A percentile compares a stretch with the other conserved stretches of the same genome.
Conservation (phyloP, 495 filamentous ascomycete genomes). For the Xylaria curta region DNA sequence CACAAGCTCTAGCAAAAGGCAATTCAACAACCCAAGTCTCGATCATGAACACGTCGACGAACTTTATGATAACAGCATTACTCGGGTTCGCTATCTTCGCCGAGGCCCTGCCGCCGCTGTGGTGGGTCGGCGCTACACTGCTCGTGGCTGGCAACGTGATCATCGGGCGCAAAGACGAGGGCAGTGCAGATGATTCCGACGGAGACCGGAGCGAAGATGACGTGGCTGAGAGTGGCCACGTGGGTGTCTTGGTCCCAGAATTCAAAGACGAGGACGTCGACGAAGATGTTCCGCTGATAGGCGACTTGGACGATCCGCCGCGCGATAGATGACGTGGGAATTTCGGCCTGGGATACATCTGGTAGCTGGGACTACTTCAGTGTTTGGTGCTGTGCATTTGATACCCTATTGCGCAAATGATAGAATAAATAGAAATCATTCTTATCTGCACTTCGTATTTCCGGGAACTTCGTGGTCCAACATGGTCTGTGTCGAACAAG, state of each 20-base stretch:
- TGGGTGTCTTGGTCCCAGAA: constrained; percentile 27
- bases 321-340: neutral
- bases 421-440: neutral
- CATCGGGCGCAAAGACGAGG: constrained; percentile 80
- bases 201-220: constrained; percentile 10
- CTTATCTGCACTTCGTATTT: neutral
- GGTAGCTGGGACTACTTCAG: neutral
- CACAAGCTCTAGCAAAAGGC: constrained; percentile 79
- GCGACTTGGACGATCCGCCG: constrained; percentile 28
- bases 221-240: constrained; percentile 29
- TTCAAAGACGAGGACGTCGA: constrained; percentile 36
- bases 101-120: constrained; percentile 75
- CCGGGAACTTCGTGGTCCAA: neutral
- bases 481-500: neutral
- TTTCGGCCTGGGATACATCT: neutral
- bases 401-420: constrained; percentile 3
- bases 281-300: constrained; percentile 39
- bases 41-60: constrained; percentile 90
- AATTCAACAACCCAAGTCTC: constrained; percentile 88
- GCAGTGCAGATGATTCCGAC: constrained; percentile 31
- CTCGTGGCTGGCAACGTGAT: constrained; percentile 91
- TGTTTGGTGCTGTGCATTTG: neutral
- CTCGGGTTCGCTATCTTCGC: constrained; percentile 76
- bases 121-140: constrained; percentile 87
- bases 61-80: constrained; percentile 92